Evolutionary conservation across 2,329 filamentous ascomycete genomes (phyloP).

Genomic region (Verruconis gallopava): DNA sequence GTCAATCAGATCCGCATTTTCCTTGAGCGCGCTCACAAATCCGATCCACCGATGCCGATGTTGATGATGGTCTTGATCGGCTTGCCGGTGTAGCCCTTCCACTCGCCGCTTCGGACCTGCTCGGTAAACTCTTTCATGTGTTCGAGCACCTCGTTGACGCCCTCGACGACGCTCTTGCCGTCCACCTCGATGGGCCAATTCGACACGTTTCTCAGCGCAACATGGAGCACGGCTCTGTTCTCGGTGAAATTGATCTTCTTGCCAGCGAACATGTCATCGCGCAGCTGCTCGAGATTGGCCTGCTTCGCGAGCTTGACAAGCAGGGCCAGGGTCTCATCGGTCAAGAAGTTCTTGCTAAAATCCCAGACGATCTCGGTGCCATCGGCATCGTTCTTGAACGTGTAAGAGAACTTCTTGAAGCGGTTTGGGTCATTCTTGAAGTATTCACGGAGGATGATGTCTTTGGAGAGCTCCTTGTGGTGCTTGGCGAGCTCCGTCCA

Average conservation of each 20-base stretch:
- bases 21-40: slow-evolving; percentile 56
- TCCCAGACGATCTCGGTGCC: slow-evolving; percentile 86
- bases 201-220: slow-evolving; percentile 79
- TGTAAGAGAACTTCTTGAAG: slow-evolving; percentile 81
- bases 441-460: slow-evolving; percentile 84
- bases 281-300: slow-evolving; percentile 80
- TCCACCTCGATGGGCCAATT: slow-evolving; percentile 75
- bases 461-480: slow-evolving; percentile 73
- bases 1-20: slow-evolving; percentile 16
- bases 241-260: slow-evolving; percentile 99
- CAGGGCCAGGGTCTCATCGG: slow-evolving; percentile 77
- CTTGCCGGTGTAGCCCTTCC: slow-evolving; percentile 97
- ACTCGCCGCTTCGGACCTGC: slow-evolving; percentile 83
- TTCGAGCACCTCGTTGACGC: slow-evolving; percentile 77
- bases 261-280: slow-evolving; percentile 93
- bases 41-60: slow-evolving; percentile 93
- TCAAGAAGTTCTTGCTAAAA: slow-evolving; percentile 98
- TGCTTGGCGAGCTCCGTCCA: slow-evolving; percentile 89
- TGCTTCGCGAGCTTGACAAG: slow-evolving; percentile 85
- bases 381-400: slow-evolving; percentile 67
- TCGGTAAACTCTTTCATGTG: slow-evolving; percentile 99
- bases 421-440: slow-evolving; percentile 80
- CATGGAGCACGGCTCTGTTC: slow-evolving; percentile 88
- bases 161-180: slow-evolving; percentile 85
- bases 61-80: slow-evolving; percentile 94